These are phyloP conservation scores for Hymenoscyphus salicellus DNA, from an alignment of 2,329 filamentous ascomycete genomes.

Conservation along the genomic window DNA sequence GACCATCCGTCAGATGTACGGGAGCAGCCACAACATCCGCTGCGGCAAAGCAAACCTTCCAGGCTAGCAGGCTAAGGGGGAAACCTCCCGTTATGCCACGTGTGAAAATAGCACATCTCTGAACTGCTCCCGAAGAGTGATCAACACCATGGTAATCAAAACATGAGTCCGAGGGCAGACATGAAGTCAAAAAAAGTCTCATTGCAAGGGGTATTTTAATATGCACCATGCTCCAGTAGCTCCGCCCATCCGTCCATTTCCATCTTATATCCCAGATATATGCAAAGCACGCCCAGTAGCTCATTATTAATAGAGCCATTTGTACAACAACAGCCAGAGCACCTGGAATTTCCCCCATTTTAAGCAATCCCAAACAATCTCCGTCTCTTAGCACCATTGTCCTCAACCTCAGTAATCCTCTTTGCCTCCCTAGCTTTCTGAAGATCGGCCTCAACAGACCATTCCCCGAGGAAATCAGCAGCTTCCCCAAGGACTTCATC, in stretches of 20 bases:
- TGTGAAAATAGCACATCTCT: not conserved
- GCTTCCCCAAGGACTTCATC: slow-evolving; percentile 31
- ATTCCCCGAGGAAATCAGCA: slow-evolving; percentile 35
- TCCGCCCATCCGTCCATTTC: not conserved
- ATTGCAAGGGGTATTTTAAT: slow-evolving; percentile 9
- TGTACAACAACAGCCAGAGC: not conserved
- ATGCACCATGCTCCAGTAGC: not conserved
- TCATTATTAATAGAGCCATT: not conserved
- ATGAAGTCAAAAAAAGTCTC: not conserved
- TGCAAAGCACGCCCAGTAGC: not conserved
- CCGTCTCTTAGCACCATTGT: slow-evolving; percentile 19
- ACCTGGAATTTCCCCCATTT: not conserved
- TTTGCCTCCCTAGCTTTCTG: slow-evolving; percentile 32
- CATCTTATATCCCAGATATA: not conserved
- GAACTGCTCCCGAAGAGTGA: not conserved
- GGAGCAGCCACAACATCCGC: not conserved
- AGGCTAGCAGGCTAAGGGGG: not conserved
- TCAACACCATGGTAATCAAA: not conserved
- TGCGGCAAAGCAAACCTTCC: not conserved
- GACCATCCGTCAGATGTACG: not conserved
- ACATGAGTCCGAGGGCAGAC: not conserved
- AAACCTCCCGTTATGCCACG: slow-evolving; percentile 3
- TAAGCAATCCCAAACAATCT: slow-evolving; percentile 25
- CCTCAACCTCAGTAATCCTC: slow-evolving; percentile 8
- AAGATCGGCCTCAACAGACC: slow-evolving; percentile 41